Conservation (phyloP, 331 rosid species). For the Spiraea crenata region DNA sequence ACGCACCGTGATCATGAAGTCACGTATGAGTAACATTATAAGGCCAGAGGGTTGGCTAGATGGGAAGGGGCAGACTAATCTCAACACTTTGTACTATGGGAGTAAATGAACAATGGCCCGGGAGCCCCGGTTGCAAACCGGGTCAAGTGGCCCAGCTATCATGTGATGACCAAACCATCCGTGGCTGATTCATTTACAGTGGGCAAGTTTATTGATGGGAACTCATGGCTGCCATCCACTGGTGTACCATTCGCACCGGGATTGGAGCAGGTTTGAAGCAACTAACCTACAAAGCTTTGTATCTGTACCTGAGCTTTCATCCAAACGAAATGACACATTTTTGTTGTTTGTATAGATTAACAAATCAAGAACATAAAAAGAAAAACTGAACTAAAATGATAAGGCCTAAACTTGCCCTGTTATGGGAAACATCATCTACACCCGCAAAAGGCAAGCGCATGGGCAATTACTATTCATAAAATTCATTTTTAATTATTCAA, state of each 20-base stretch:
- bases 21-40: not conserved
- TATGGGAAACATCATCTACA: no score
- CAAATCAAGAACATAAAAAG: not conserved
- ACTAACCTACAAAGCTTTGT: no score
- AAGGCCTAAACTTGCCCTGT: no score
- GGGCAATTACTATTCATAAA: no score
- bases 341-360: no score
- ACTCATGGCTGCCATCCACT: conserved; percentile 6
- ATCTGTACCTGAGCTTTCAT: not conserved
- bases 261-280: not conserved
- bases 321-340: not conserved
- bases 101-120: not conserved
- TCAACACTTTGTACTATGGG: conserved; percentile 9
- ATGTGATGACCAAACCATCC: not conserved
- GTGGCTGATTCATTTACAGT: conserved; percentile 10
- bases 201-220: conserved; percentile 16
- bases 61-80: not conserved
- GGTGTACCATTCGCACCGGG: conserved; percentile 11
- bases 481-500: no score
- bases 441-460: no score
- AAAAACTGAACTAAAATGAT: not conserved
- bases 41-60: conserved; percentile 11
- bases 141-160: conserved; percentile 17
- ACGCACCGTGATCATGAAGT: conserved; percentile 12
- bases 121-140: not conserved